Percentiles rank a stretch among this genome's conserved stretches.
Evolutionary conservation across 345 rosid species (phyloP).

Genomic region (Eucalyptus melliodora): DNA sequence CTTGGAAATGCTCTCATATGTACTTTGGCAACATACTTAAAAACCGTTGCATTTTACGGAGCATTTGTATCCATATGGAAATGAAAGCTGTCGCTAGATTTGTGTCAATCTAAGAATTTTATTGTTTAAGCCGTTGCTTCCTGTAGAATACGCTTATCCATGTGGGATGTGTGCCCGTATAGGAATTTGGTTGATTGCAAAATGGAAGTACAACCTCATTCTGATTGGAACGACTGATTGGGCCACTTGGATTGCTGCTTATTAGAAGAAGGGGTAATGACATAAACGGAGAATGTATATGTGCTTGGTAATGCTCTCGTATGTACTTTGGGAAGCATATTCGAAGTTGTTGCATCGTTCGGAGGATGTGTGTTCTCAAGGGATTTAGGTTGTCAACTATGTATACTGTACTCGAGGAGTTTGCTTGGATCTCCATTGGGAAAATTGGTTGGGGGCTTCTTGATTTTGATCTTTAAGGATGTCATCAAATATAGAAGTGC

Average conservation of each 20-base stretch:
- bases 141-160: background rate
- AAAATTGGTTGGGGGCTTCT: background rate
- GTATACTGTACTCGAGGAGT: background rate
- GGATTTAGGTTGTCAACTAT: background rate
- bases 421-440: background rate
- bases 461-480: background rate
- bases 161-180: background rate
- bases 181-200: background rate
- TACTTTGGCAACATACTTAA: background rate
- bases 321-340: background rate
- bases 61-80: too few relatives aligned
- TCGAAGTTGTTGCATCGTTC: background rate
- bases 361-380: background rate
- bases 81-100: accelerated
- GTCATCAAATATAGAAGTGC: background rate
- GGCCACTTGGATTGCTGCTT: background rate
- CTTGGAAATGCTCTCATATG: background rate
- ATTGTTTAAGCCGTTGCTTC: background rate
- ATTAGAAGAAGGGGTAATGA: background rate
- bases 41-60: too few relatives aligned
- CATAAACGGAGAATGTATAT: background rate
- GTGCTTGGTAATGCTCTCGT: background rate
- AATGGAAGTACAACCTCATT: background rate
- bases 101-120: background rate
- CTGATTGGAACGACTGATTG: background rate